Conservation (phyloP, 2,329 filamentous ascomycete species). For the Acarospora socialis region DNA sequence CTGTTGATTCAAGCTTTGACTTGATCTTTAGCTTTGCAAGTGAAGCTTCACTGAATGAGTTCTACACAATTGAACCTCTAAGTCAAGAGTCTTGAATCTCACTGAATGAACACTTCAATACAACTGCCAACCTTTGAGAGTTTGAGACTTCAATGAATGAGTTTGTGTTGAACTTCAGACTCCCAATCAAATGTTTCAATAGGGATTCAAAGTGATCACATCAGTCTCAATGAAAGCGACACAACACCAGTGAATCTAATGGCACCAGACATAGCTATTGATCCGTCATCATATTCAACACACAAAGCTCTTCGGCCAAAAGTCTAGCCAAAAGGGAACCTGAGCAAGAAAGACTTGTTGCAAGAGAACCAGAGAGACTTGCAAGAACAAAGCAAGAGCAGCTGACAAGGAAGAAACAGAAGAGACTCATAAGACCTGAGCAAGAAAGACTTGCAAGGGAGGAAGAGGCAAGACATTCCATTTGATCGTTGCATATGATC, state of each 20-base stretch:
- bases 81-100: not conserved
- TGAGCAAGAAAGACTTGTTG: too few species aligned
- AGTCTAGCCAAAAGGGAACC: too few species aligned
- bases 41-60: not conserved
- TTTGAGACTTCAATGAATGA: not conserved
- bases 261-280: too few species aligned
- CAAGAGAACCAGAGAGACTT: too few species aligned
- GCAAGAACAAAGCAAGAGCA: too few species aligned
- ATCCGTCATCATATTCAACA: too few species aligned
- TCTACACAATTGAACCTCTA: not conserved
- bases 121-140: not conserved
- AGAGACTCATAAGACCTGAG: too few species aligned
- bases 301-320: too few species aligned
- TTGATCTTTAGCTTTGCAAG: not conserved
- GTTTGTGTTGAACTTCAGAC: not conserved
- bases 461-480: too few species aligned
- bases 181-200: not conserved
- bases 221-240: not conserved
- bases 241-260: not conserved
- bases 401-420: too few species aligned
- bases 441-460: too few species aligned
- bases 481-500: too few species aligned
- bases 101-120: not conserved
- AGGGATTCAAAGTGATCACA: not conserved
- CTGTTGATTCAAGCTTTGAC: not conserved